A percentile compares a stretch with the other conserved stretches of the same genome.
Evolutionary conservation across 2,329 filamentous ascomycete species (phyloP).

Genomic region (Scopulariopsis brevicaulis): DNA sequence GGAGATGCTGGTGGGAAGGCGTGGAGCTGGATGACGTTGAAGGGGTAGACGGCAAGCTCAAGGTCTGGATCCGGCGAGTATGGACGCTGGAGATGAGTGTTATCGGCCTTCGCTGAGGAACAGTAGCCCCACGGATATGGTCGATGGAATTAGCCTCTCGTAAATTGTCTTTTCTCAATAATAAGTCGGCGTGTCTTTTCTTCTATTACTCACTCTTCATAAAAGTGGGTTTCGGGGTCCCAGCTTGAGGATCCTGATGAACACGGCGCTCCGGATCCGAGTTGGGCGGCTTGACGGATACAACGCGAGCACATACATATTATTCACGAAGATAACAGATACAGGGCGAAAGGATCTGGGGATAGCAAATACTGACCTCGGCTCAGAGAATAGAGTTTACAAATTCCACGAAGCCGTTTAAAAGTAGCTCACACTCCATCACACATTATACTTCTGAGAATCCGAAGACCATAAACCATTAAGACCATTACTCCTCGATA

Average conservation of each 20-base stretch:
- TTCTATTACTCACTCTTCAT: not conserved
- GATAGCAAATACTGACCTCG: not conserved
- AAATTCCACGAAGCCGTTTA: not conserved
- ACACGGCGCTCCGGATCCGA: not conserved
- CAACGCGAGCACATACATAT: not conserved
- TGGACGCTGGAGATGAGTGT: conserved; percentile 99
- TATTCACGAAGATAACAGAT: not conserved
- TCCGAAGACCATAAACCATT: not conserved
- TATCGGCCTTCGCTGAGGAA: conserved; percentile 59
- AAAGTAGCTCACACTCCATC: not conserved
- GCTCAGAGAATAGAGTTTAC: not conserved
- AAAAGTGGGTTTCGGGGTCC: not conserved
- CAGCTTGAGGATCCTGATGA: not conserved
- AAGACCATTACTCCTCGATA: conserved; percentile 64
- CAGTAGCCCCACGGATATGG: not conserved
- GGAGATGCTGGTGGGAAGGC: conserved; percentile 98
- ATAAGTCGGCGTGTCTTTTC: not conserved
- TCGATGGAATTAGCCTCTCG: not conserved
- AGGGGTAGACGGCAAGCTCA: conserved; percentile 81
- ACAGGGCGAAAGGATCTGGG: not conserved
- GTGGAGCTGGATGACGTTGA: conserved; percentile 84
- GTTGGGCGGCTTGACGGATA: not conserved
- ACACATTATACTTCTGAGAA: not conserved
- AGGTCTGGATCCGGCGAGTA: conserved; percentile 95
- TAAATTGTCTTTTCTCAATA: not conserved